Base-by-base conservation (phyloP, 257 asterid species). In the Haberlea rhodopensis region DNA sequence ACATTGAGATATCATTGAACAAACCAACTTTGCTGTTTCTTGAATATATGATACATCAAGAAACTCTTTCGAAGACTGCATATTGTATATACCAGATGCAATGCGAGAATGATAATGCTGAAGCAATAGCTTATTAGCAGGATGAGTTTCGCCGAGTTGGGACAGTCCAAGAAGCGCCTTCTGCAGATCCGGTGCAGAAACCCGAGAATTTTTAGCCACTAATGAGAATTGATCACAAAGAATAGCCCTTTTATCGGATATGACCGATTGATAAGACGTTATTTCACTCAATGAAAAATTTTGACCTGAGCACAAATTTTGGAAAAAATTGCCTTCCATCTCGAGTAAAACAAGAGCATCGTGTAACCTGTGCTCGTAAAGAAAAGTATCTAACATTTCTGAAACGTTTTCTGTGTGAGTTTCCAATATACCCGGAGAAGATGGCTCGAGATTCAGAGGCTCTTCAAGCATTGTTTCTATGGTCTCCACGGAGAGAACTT, bases 1-100 rank as follows among this genome's bases (percentile, higher is more conserved):
- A 68, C 83, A 85, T 83, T 81, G 96, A 63, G 91, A 85, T 69
- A 89, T 85, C 86, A 77, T 75, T 2, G 96, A 89, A 67, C 82
- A 80, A 5, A 77, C 71, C 45, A 69, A 60, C 66, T 66, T 87
- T 18, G 89, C 66, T 28, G 68, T 64, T 65, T 74, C 78, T 57
- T 73, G 79, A 54, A 82, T 58, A 57, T 78, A 71, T 21, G 73
- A 31, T 21, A 65, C 77, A 37, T 62, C 62, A 21, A 40, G 66
- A 65, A 66, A 67, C 19, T 66, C 75, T 68, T 73, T 74, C 2
- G 84, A 69, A 49, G 74, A 76, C 49, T 76, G 78, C 65, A 83
- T 18, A 61, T 77, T 76, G 58, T 52, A 58, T n/a, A 75, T 60
- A 8, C 82, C 67, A 23, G 76, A 73, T 48, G 54, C 71, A 56